Evolutionary conservation across 1,284 basidiomycete species (phyloP).

Genomic region (Taiwanofungus camphoratus): DNA sequence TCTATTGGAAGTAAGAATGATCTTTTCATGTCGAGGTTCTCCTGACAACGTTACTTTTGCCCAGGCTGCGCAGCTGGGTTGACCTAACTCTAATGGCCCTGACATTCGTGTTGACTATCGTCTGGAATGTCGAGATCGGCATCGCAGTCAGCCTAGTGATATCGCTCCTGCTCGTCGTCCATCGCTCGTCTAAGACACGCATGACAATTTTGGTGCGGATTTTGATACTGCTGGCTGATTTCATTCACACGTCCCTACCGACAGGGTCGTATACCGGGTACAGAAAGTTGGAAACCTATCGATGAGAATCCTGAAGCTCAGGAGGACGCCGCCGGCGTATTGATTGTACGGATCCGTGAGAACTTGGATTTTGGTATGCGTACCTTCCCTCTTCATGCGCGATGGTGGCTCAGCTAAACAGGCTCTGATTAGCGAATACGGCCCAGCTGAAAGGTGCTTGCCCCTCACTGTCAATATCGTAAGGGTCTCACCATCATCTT

Average conservation of each 20-base stretch:
- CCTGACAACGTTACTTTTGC: conserved; percentile 1
- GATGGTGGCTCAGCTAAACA: no score
- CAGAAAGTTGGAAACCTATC: conserved; percentile 77
- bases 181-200: conserved; percentile 74
- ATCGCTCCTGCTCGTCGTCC: conserved; percentile 83
- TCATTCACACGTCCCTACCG: conserved; percentile 3
- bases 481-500: background rate
- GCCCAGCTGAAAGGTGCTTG: conserved; percentile 70
- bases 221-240: background rate
- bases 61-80: conserved; percentile 81
- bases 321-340: conserved; percentile 70
- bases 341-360: conserved; percentile 80
- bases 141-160: conserved; percentile 81
- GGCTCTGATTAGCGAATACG: conserved; percentile 65
- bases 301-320: conserved; percentile 73
- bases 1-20: conserved; percentile 70
- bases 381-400: no score
- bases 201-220: conserved; percentile 59
- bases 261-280: conserved; percentile 76
- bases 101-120: conserved; percentile 78
- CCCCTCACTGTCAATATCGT: background rate
- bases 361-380: conserved; percentile 67
- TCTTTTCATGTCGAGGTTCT: conserved; percentile 3
- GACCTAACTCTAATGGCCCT: conserved; percentile 81
- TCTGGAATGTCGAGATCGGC: conserved; percentile 81